Evolutionary conservation across 2,329 filamentous ascomycete genomes (phyloP), one percentile per base, ranked within the genome.

Genomic region (Diaporthe amygdali): DNA sequence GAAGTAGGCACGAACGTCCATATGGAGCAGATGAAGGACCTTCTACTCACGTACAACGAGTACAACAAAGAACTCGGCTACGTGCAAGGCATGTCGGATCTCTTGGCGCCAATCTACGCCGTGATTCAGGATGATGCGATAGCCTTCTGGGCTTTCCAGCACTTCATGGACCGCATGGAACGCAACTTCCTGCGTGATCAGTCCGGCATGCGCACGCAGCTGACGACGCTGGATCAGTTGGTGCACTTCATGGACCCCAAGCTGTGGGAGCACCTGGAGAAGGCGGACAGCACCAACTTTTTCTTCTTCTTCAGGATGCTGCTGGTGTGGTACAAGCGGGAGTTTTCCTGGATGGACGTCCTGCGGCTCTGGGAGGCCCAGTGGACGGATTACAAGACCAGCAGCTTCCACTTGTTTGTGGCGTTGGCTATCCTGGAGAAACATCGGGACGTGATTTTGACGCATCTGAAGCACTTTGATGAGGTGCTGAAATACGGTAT

Each of bases 231-330:
- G 4, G 95, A 99, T 78, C 95, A 99, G 75, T 91, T 99, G 0
- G 95, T 98, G 15, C 95, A 97, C 79, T 94, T 99, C 70, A 95
- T 99, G 91, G 96, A 99, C 76, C 96, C 97, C 0, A 93, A 95
- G 79, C 90, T 99, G 9, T 98, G 98, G 82, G 87, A 93, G 2
- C 96, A 99, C 77, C 89, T 99, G 0, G 91, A 97, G 80, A 91
- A 89, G 20, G 94, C 95, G 25, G 97, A 99, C 77, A 97, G 93
- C 78, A 99, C 96, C 30, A 99, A 99, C 81, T 99, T 99, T 82
- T 99, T 99, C 83, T 99, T 99, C 86, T 98, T 99, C 86, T 99
- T 98, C 89, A 93, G 96, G 72, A 98, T 98, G 96, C 87, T 99
- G 41, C 87, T 99, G 1, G 96, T 99, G 12, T 99, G 96, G 96